A percentile compares a stretch with the other conserved stretches of the same genome.
Conservation (phyloP, 371 early-diverging fungal species). For the Mucor velutinosus region DNA sequence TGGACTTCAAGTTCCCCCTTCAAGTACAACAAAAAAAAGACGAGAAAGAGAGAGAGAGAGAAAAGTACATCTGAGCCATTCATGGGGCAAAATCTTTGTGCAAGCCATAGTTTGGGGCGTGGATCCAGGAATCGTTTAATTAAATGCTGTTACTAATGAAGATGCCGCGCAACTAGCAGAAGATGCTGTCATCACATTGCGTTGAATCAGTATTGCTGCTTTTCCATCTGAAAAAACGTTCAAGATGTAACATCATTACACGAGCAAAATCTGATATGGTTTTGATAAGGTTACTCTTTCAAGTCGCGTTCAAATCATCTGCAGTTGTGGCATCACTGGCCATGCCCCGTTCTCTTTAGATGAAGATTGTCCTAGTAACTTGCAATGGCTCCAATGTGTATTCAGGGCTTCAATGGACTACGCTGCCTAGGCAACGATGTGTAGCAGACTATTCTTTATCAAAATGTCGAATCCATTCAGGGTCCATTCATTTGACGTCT, state of each 20-base stretch:
- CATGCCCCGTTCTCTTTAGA: neutral
- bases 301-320: neutral
- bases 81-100: neutral
- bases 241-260: neutral
- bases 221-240: neutral
- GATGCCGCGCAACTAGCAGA: neutral
- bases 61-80: neutral
- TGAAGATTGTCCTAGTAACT: neutral
- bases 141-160: neutral
- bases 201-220: too few relatives aligned
- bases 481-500: conserved; percentile 1
- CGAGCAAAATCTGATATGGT: neutral
- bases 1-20: neutral
- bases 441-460: neutral
- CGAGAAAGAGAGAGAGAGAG: neutral
- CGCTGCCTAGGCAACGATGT: neutral
- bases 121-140: too few relatives aligned
- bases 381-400: neutral
- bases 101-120: too few relatives aligned
- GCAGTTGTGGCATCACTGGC: neutral
- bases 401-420: neutral
- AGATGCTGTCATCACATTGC: too few relatives aligned
- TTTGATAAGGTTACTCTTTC: neutral
- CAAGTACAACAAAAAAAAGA: neutral
- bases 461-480: neutral